Conservation (phyloP, 768 basidiomycete genomes). For the Tulasnella calospora region DNA sequence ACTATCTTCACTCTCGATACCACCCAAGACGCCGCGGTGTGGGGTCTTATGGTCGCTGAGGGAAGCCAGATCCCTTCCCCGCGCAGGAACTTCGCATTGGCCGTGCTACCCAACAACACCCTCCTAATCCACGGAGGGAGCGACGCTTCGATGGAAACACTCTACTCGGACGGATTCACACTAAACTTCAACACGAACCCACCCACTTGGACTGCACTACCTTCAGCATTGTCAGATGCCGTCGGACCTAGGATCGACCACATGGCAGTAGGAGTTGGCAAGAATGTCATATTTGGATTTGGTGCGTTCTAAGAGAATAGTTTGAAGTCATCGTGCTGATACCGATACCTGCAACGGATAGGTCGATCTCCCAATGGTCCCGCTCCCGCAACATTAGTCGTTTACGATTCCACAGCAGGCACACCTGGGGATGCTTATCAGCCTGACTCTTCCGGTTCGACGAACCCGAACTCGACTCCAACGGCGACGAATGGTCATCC, state of each 20-base stretch:
- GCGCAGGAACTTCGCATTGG: slow-evolving; percentile 57
- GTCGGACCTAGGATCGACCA: slow-evolving; percentile 69
- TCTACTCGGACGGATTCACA: slow-evolving; percentile 66
- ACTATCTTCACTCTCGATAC: slow-evolving; percentile 64
- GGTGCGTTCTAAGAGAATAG: slow-evolving; percentile 45
- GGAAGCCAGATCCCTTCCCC: slow-evolving; percentile 46
- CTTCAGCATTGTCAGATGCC: slow-evolving; percentile 47
- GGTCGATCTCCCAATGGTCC: slow-evolving; percentile 50
- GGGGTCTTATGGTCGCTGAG: slow-evolving; percentile 47
- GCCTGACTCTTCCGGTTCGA: slow-evolving; percentile 34
- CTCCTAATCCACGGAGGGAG: slow-evolving; percentile 77
- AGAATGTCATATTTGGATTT: slow-evolving; percentile 68
- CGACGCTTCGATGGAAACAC: slow-evolving; percentile 48
- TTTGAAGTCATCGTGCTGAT: neutral
- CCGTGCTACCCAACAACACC: slow-evolving; percentile 48
- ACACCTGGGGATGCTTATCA: slow-evolving; percentile 42
- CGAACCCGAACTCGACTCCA: slow-evolving; percentile 27
- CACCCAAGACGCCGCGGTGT: slow-evolving; percentile 43
- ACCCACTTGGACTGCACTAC: slow-evolving; percentile 52
- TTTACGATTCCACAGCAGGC: slow-evolving; percentile 47
- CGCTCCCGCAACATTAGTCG: slow-evolving; percentile 49
- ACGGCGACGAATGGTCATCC: neutral
- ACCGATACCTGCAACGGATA: slow-evolving; percentile 30
- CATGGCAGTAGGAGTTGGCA: slow-evolving; percentile 57
- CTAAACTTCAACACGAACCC: slow-evolving; percentile 54